Base-by-base conservation (phyloP, 352 stramenopile genomes). In the Phytophthora aleatoria region DNA sequence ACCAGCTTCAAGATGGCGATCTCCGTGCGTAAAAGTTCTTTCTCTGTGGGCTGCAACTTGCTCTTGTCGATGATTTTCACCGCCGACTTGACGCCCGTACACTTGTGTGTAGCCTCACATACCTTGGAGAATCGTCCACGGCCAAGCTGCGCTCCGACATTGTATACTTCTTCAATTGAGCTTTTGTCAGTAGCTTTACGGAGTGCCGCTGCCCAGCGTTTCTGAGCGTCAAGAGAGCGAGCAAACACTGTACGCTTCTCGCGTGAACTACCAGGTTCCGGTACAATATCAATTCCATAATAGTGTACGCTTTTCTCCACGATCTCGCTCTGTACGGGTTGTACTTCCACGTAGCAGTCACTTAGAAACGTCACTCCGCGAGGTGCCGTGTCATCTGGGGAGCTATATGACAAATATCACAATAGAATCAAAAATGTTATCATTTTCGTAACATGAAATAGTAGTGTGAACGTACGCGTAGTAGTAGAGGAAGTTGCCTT, bases 21-120 rank as follows among this genome's bases (percentile, higher is more conserved):
- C 70, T 98, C 94, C 0, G 89, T 97, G 24, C 92, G 87, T 41
- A 98, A 60, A 30, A 98, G 65, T 50, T 97, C 89, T 38, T 91
- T 91, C 66, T 98, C 95, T 11, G 88, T 81, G 12, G 78, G 78
- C 24, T 90, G 84, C 36, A 98, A 73, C 62, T 92, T 94, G 68
- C 79, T 77, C 67, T 98, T 98, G 71, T 98, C 89, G 54, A 98
- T 97, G 49, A 98, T 91, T 62, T 98, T 98, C 16, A 98, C 92
- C 0, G 93, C 93, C 28, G 89, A 89, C 50, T 85, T 93, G 33
- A 87, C 74, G 3, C 75, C 75, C 0, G 63, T 83, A 16, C 76
- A 58, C 52, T 89, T 85, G 69, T 94, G 75, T 5, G 71, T 90
- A 10, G 79, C 87, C 50, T 91, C 85, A 39, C 82, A 97, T 0